Conservation (phyloP, 2,329 filamentous ascomycete genomes). For the Venturiaceae sp. region DNA sequence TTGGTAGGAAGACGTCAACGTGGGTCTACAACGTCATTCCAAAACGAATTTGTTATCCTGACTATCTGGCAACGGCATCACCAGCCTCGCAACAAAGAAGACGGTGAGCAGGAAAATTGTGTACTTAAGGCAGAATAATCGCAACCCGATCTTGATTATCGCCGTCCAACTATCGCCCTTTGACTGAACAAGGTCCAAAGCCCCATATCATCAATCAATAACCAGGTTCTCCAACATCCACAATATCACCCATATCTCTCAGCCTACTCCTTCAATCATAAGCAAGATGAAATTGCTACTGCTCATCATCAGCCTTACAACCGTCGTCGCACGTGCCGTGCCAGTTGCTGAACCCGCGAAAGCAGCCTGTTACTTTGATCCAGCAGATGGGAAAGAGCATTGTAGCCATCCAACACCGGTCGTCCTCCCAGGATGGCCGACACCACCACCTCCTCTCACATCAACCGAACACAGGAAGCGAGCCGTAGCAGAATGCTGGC, state of each 20-base stretch:
- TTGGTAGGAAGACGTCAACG: not conserved
- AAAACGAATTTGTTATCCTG: not conserved
- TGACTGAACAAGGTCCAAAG: not conserved
- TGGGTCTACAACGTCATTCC: not conserved
- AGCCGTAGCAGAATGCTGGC: too few relatives aligned
- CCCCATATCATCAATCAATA: not conserved
- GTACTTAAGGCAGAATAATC: not conserved
- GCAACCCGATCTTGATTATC: not conserved
- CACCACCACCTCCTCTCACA: too few relatives aligned
- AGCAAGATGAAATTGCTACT: not conserved
- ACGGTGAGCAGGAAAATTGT: not conserved
- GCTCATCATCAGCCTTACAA: not conserved
- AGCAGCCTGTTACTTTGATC: not conserved
- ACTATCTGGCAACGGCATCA: not conserved
- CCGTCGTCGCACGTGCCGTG: not conserved
- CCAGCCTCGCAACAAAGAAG: not conserved
- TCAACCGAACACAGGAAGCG: too few relatives aligned
- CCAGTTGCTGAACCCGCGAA: not conserved
- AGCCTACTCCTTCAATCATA: not conserved
- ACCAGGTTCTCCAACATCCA: not conserved
- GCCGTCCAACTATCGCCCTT: not conserved
- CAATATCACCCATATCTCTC: not conserved
- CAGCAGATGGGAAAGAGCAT: too few relatives aligned
- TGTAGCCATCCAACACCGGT: too few relatives aligned
- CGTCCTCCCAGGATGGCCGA: too few relatives aligned